phyloP scores from a whole-genome alignment of 2,329 filamentous ascomycete species.

The Hymenoscyphus repandus region DNA sequence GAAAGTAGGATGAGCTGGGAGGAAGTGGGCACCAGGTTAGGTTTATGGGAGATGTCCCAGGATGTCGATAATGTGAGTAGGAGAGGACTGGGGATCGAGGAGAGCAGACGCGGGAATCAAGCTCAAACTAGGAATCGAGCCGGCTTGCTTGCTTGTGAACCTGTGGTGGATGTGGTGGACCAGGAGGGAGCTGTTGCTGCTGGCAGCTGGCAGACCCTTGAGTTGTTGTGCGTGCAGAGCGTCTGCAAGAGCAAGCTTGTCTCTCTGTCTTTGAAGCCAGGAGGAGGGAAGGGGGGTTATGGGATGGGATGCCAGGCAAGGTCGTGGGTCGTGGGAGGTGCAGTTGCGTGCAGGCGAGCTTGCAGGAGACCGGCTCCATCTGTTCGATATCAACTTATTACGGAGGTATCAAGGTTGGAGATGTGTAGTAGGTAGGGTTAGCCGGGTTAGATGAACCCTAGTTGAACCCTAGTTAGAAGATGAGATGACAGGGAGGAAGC shows the following conservation, averaged over 20 bases:
- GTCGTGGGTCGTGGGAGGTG: slow-evolving; percentile 6
- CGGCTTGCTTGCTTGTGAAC: neutral
- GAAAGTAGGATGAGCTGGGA: neutral
- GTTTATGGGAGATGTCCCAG: neutral
- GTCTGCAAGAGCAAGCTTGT: too few relatives aligned
- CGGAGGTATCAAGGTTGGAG: too few relatives aligned
- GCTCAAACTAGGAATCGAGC: slow-evolving; percentile 2
- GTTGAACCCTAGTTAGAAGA: too few relatives aligned
- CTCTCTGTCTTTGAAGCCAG: neutral
- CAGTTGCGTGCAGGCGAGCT: slow-evolving; percentile 10
- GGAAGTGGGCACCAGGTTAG: slow-evolving; percentile 1
- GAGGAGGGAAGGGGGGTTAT: slow-evolving; percentile 17
- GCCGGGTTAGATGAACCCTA: too few relatives aligned
- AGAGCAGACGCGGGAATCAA: slow-evolving; percentile 11
- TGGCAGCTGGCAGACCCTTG: neutral
- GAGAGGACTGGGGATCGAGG: too few relatives aligned
- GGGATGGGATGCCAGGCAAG: slow-evolving; percentile 12
- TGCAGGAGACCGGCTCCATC: neutral
- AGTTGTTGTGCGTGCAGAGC: too few relatives aligned
- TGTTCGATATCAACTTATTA: too few relatives aligned
- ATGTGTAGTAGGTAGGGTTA: too few relatives aligned
- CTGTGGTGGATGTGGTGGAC: too few relatives aligned
- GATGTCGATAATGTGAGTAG: slow-evolving; percentile 8
- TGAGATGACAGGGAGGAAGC: too few relatives aligned
- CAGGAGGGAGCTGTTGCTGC: neutral